A percentile compares a stretch with the other conserved stretches of the same genome.
phyloP scores from a whole-genome alignment of 345 rosid species.

The Atalantia buxifolia region DNA sequence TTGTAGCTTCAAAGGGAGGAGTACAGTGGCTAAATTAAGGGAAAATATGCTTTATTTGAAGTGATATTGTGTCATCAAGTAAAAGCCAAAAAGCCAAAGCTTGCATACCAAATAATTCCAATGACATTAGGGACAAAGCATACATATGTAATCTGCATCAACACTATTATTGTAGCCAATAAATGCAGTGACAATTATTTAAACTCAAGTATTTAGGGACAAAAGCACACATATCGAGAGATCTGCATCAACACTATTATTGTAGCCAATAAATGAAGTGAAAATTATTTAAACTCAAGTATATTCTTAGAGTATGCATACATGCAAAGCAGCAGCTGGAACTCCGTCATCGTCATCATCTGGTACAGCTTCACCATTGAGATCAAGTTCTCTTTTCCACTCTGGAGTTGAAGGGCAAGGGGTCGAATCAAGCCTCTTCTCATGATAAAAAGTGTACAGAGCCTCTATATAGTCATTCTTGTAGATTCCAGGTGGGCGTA shows the following conservation, averaged over 20 bases:
- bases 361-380: constrained; percentile 92
- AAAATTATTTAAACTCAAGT: background rate
- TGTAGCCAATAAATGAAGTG: background rate
- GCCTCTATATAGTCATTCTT: constrained; percentile 88
- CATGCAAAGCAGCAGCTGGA: constrained; percentile 41
- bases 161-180: background rate
- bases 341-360: constrained; percentile 70
- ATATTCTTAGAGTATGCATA: constrained; percentile 29
- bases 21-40: background rate
- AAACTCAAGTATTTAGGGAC: constrained; percentile 1
- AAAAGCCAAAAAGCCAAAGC: background rate
- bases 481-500: constrained; percentile 98
- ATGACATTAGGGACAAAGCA: background rate
- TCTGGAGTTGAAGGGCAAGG: constrained; percentile 87
- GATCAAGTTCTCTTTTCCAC: constrained; percentile 97
- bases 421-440: constrained; percentile 69
- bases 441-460: constrained; percentile 84
- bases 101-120: background rate
- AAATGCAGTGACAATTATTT: background rate
- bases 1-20: background rate
- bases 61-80: background rate
- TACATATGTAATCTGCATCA: background rate
- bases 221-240: background rate
- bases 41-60: background rate
- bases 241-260: background rate